Conservation (phyloP, 2,329 filamentous ascomycete species). For the Fusarium sp. region DNA sequence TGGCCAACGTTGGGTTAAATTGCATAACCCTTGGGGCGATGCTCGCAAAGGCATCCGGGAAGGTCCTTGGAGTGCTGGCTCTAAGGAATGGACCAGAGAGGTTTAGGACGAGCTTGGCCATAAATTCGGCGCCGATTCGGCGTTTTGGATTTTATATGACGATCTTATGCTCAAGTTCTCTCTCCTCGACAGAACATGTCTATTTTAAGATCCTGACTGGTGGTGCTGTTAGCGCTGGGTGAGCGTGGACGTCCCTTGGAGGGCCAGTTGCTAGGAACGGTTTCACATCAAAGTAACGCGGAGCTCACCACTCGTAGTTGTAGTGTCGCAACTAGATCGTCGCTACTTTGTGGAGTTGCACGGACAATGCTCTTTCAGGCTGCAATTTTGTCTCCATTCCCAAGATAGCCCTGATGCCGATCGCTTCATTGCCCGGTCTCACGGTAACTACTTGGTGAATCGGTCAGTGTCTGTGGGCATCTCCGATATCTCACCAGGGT, state of each 20-base stretch:
- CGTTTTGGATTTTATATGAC: slow-evolving; percentile 73
- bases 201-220: slow-evolving; percentile 70
- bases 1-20: slow-evolving; percentile 67
- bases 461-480: too few species aligned
- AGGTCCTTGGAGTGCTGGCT: slow-evolving; percentile 70
- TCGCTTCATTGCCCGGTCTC: too few species aligned
- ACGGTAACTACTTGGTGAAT: not conserved
- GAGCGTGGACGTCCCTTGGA: slow-evolving; percentile 72
- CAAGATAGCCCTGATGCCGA: too few species aligned
- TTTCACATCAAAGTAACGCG: slow-evolving; percentile 68
- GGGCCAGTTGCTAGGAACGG: slow-evolving; percentile 70
- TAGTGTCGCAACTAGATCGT: too few species aligned
- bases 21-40: slow-evolving; percentile 71
- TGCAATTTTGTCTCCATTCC: too few species aligned
- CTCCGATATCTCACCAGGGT: too few species aligned
- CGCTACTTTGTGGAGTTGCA: too few species aligned
- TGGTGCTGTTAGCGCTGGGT: slow-evolving; percentile 70
- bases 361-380: too few species aligned
- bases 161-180: slow-evolving; percentile 73
- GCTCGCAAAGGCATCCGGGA: slow-evolving; percentile 69
- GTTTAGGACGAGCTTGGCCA: slow-evolving; percentile 68
- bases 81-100: slow-evolving; percentile 71
- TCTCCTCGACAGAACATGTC: slow-evolving; percentile 70
- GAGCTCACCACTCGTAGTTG: slow-evolving; percentile 61
- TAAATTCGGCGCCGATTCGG: slow-evolving; percentile 70